These are phyloP conservation scores for Carallia pectinifolia DNA, from an alignment of 345 rosid genomes.

Conservation along the genomic window DNA sequence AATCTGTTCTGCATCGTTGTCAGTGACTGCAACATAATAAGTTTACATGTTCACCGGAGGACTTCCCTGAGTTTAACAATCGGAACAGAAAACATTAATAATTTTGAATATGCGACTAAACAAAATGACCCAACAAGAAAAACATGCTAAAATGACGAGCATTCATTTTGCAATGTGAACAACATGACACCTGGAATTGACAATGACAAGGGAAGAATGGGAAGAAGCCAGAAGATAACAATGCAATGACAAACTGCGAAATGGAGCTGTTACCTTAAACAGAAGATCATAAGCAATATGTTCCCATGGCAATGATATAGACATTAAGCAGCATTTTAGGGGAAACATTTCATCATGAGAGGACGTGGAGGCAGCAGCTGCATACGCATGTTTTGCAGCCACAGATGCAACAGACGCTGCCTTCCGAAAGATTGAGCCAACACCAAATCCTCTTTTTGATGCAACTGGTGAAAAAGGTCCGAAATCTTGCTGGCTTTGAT, in stretches of 20 bases:
- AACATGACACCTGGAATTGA: neutral
- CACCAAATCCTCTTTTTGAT: conserved; percentile 71
- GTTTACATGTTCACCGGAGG: conserved; percentile 62
- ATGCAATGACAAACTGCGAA: neutral
- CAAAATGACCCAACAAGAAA: neutral
- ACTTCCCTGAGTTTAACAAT: conserved; percentile 47
- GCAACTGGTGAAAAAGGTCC: conserved; percentile 78
- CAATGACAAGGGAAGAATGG: neutral
- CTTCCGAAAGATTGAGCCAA: conserved; percentile 77
- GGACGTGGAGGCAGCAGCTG: conserved; percentile 64
- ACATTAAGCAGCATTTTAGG: conserved; percentile 94
- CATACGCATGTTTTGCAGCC: conserved; percentile 95
- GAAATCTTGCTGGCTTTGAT: conserved; percentile 80
- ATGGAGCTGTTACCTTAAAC: conserved; percentile 66
- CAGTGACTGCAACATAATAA: neutral
- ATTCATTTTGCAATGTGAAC: neutral
- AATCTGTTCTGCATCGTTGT: conserved; percentile 5
- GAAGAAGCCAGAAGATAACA: neutral
- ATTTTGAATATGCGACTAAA: conserved; percentile 1
- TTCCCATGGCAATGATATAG: conserved; percentile 94
- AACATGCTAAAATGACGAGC: neutral
- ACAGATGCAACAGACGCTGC: conserved; percentile 92
- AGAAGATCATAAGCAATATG: conserved; percentile 89
- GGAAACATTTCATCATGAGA: conserved; percentile 86
- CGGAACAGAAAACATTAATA: conserved; percentile 8